Evolutionary conservation across 176 grass and related monocot species (phyloP).

Genomic region (bread wheat (Triticum aestivum)): DNA sequence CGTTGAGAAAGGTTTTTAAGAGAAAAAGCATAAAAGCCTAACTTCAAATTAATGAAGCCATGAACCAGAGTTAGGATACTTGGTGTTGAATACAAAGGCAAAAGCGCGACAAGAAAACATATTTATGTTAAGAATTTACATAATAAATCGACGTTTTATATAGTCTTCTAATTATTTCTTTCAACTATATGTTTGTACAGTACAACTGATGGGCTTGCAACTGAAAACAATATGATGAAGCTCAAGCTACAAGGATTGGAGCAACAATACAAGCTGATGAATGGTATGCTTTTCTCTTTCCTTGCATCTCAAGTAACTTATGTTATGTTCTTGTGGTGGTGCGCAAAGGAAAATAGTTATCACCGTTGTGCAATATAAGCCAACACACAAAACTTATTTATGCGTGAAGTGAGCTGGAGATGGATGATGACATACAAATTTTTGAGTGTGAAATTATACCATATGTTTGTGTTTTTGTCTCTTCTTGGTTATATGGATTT

Average conservation of each 20-base stretch:
- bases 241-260: background rate
- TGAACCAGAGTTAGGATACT: too few relatives aligned
- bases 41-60: too few relatives aligned
- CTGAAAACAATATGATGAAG: background rate
- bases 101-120: too few relatives aligned
- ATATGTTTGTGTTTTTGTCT: background rate
- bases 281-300: background rate
- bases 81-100: too few relatives aligned
- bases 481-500: background rate
- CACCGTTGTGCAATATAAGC: background rate
- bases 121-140: too few relatives aligned
- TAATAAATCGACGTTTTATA: too few relatives aligned
- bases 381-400: background rate
- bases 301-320: background rate
- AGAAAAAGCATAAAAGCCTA: too few relatives aligned
- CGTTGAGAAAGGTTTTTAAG: too few relatives aligned
- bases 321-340: background rate
- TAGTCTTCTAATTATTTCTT: background rate
- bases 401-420: too few relatives aligned
- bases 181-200: background rate
- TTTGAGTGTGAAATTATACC: background rate
- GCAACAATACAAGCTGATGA: too few relatives aligned
- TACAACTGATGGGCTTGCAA: background rate
- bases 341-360: background rate
- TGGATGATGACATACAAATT: background rate